Percentiles rank a stretch among this genome's conserved stretches.
Evolutionary conservation across 768 basidiomycete genomes (phyloP).

Genomic region (Leccinum rimulosum): DNA sequence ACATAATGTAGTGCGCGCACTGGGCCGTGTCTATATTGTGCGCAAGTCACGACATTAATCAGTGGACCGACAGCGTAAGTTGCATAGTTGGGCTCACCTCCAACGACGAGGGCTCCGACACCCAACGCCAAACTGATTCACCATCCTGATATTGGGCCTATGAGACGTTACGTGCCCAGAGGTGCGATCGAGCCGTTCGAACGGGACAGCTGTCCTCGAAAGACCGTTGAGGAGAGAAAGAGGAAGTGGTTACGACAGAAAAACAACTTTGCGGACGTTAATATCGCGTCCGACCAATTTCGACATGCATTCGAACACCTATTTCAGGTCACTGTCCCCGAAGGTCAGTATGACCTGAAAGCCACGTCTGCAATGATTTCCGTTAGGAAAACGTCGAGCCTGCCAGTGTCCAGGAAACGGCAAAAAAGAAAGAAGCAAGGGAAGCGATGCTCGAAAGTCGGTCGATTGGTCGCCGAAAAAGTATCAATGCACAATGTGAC

Average conservation of each 20-base stretch:
- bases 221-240: too few species aligned
- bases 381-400: constrained; percentile 9
- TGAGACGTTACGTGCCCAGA: background rate
- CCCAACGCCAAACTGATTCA: constrained; percentile 38
- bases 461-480: constrained; percentile 8
- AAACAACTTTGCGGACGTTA: constrained; percentile 28
- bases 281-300: constrained; percentile 28
- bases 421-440: too few species aligned
- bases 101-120: constrained; percentile 39
- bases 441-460: background rate
- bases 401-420: background rate
- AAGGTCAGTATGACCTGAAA: background rate
- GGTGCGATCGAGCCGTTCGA: background rate
- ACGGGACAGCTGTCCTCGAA: background rate
- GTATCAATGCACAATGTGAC: constrained; percentile 16
- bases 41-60: background rate
- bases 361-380: constrained; percentile 7
- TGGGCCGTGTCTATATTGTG: constrained; percentile 47
- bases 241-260: background rate
- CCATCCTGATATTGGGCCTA: constrained; percentile 49
- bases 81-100: constrained; percentile 30
- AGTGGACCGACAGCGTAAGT: background rate
- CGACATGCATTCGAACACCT: constrained; percentile 30
- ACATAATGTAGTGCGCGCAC: background rate
- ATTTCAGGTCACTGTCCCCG: constrained; percentile 7